phyloP scores from a whole-genome alignment of 2,329 filamentous ascomycete genomes.

The Nemania sp. region DNA sequence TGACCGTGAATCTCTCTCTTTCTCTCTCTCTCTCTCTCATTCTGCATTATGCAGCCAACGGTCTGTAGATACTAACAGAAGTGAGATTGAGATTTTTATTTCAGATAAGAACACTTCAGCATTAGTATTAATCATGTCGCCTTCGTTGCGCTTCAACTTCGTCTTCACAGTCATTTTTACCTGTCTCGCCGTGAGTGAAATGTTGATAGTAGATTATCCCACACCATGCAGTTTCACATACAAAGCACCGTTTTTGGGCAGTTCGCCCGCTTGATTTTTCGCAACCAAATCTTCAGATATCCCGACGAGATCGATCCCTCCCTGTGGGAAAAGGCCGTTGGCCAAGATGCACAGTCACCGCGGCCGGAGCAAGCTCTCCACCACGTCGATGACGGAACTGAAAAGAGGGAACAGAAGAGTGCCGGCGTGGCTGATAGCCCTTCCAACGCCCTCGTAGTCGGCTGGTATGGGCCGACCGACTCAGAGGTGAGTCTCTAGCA shows the following conservation, averaged over 20 bases:
- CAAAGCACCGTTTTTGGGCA: slow-evolving; percentile 21
- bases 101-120: no score
- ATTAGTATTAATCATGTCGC: no score
- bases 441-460: slow-evolving; percentile 21
- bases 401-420: background rate
- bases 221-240: no score
- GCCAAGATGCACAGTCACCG: background rate
- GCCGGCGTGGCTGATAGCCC: background rate
- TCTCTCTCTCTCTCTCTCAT: no score
- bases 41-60: no score
- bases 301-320: slow-evolving; percentile 32
- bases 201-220: no score
- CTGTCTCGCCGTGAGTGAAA: no score
- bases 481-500: slow-evolving; percentile 5
- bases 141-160: no score
- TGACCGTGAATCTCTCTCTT: no score
- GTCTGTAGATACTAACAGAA: no score
- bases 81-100: no score
- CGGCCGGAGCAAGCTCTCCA: background rate
- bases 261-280: slow-evolving; percentile 25
- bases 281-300: slow-evolving; percentile 23
- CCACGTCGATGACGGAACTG: background rate
- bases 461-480: slow-evolving; percentile 31
- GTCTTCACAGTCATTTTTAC: no score
- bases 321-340: slow-evolving; percentile 15